Evolutionary conservation across 495 filamentous ascomycete genomes (phyloP).

Genomic region (Jackrogersella minutella): DNA sequence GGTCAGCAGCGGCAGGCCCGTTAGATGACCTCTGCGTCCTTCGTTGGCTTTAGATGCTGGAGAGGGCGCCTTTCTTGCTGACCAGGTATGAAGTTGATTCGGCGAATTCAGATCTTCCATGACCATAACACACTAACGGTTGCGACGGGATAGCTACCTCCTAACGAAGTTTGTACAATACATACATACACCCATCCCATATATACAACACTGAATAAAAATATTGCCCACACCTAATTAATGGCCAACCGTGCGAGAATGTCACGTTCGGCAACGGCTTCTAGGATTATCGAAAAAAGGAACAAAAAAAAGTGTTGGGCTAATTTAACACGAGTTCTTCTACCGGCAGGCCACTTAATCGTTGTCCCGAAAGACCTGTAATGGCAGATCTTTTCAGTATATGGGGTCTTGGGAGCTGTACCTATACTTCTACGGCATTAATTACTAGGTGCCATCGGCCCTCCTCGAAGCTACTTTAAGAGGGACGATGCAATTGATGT

Average conservation of each 20-base stretch:
- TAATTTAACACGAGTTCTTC: slow-evolving; percentile 37
- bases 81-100: slow-evolving; percentile 33
- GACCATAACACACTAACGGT: slow-evolving; percentile 20
- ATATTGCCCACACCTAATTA: slow-evolving; percentile 36
- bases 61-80: slow-evolving; percentile 17
- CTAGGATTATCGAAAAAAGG: slow-evolving; percentile 16
- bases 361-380: slow-evolving; percentile 11
- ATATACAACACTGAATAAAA: slow-evolving; percentile 26
- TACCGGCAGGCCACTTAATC: slow-evolving; percentile 30
- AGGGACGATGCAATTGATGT: slow-evolving; percentile 43
- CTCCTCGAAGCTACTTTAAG: slow-evolving; percentile 41
- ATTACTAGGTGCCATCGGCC: slow-evolving; percentile 43
- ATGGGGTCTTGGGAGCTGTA: slow-evolving; percentile 35
- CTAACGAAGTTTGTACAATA: slow-evolving; percentile 12
- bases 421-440: slow-evolving; percentile 38
- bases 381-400: slow-evolving; percentile 39
- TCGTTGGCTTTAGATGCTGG: slow-evolving; percentile 9
- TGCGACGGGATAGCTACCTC: slow-evolving; percentile 13
- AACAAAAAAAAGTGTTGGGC: slow-evolving; percentile 20
- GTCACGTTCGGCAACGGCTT: slow-evolving; percentile 27
- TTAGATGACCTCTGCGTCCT: slow-evolving; percentile 22
- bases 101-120: slow-evolving; percentile 40
- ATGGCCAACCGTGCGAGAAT: slow-evolving; percentile 31
- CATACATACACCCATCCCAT: background rate
- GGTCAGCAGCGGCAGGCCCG: slow-evolving; percentile 16